Evolutionary conservation across 1,284 basidiomycete species (phyloP), one percentile per base, ranked within the genome.

Genomic region (Sphaerobolus stellatus): DNA sequence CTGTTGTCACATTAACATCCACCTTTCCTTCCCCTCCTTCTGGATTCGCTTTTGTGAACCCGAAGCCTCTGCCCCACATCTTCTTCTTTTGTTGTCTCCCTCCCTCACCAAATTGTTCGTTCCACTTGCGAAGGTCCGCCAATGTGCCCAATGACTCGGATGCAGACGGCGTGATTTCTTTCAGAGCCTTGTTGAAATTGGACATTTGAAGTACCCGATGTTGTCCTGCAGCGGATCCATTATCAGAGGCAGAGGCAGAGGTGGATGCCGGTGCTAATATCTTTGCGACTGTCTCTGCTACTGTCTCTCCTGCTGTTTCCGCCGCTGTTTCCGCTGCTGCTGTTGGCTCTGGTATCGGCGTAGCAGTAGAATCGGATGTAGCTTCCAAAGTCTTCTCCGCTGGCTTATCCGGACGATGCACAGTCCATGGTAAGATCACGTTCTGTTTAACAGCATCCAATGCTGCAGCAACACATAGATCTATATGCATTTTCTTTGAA

Each of bases 101-200:
- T 5, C 88, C 89, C 65, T 94, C 92, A 28, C 92, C 93, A 68
- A 93, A 95, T 67, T 94, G 88, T 43, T 93, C 88, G 58, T 94
- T 93, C 92, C 92, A 96, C 71, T 88, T 92, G 46, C 91, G 82
- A 58, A 95, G 73, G 59, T 92, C 92, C 2, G 87, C 75, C 38
- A 95, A 79, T 47, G 82, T 89, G 40, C 92, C 91, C 7, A 90
- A 70, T 8, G 84, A 78, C 68, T 94, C 93, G 4, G 90, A 92
- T 2, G 86, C 87, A 0, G 89, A 92, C 8, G 92, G 90, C 1
- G 89, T 87, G 60, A 95, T 94, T 69, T 95, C 92, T 62, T 81
- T 84, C 48, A 94, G 76, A 0, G 93, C 93, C 62, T 87, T 86
- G 31, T 75, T 75, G 66, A 96, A 95, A 66, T 96, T 89, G 56